A percentile compares a stretch with the other conserved stretches of the same genome.
These are phyloP conservation scores for Primulina huaijiensis DNA, from an alignment of 257 asterid species.

Conservation along the genomic window DNA sequence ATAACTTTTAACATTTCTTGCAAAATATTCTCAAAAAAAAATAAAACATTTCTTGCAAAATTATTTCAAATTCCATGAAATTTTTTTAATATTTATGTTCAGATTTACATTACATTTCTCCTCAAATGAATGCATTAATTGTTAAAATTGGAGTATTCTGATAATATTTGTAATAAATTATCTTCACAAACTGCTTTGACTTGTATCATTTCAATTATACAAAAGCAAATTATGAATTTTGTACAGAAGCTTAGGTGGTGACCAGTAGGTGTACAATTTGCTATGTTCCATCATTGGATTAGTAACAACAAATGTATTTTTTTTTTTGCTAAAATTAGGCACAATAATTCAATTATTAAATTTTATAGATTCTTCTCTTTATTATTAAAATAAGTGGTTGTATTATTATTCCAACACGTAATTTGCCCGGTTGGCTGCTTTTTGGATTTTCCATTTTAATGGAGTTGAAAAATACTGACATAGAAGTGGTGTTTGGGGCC, in stretches of 20 bases:
- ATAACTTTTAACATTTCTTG: not conserved
- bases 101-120: no score
- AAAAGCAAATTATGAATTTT: slow-evolving; percentile 12
- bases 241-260: slow-evolving; percentile 24
- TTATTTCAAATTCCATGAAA: not conserved
- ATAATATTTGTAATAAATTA: no score
- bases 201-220: not conserved
- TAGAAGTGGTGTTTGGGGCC: slow-evolving; percentile 30
- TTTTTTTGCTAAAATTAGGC: slow-evolving; percentile 12
- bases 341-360: not conserved
- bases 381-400: not conserved
- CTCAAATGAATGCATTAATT: no score
- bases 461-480: slow-evolving; percentile 8
- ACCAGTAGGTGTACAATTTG: slow-evolving; percentile 24
- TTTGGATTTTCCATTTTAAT: not conserved
- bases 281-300: slow-evolving; percentile 35
- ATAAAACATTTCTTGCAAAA: not conserved
- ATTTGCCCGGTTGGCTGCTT: not conserved
- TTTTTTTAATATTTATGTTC: no score
- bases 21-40: not conserved
- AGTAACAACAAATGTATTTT: slow-evolving; percentile 31
- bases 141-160: no score
- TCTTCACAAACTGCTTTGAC: not conserved
- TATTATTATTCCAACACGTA: not conserved
- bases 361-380: slow-evolving; percentile 4